phyloP scores from a whole-genome alignment of 345 rosid species.

The Lumnitzera racemosa region DNA sequence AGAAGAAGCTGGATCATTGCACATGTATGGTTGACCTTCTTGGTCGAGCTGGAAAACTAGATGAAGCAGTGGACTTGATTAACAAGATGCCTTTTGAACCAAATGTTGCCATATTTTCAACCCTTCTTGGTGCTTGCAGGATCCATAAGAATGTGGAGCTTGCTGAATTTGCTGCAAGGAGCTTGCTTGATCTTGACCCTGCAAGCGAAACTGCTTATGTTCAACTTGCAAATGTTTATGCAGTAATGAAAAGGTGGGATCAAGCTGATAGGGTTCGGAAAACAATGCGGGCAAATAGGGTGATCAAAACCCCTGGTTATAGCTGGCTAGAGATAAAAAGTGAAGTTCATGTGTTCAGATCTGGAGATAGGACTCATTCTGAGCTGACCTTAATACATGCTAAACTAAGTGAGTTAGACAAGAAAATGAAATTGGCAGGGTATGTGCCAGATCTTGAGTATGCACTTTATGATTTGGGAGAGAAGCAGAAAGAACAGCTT shows the following conservation, averaged over 20 bases:
- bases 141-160: slow-evolving; percentile 31
- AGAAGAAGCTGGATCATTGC: slow-evolving; percentile 32
- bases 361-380: slow-evolving; percentile 34
- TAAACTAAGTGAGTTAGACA: slow-evolving; percentile 51
- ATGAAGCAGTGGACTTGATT: slow-evolving; percentile 36
- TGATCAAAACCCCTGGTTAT: slow-evolving; percentile 32
- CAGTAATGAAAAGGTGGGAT: slow-evolving; percentile 21
- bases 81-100: slow-evolving; percentile 35
- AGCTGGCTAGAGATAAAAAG: slow-evolving; percentile 29
- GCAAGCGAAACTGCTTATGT: slow-evolving; percentile 27
- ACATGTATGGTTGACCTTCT: slow-evolving; percentile 56
- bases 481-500: slow-evolving; percentile 59
- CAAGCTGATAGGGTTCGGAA: slow-evolving; percentile 23
- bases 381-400: slow-evolving; percentile 46
- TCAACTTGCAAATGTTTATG: slow-evolving; percentile 31
- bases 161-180: slow-evolving; percentile 28
- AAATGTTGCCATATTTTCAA: slow-evolving; percentile 39
- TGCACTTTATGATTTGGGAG: slow-evolving; percentile 65
- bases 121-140: slow-evolving; percentile 53
- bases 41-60: slow-evolving; percentile 43
- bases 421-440: slow-evolving; percentile 72
- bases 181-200: slow-evolving; percentile 23
- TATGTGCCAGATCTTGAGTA: slow-evolving; percentile 71
- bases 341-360: slow-evolving; percentile 29
- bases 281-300: slow-evolving; percentile 23